A percentile compares a stretch with the other conserved stretches of the same genome.
These are phyloP conservation scores for Ballota nigra DNA, from an alignment of 257 asterid species.

Conservation along the genomic window DNA sequence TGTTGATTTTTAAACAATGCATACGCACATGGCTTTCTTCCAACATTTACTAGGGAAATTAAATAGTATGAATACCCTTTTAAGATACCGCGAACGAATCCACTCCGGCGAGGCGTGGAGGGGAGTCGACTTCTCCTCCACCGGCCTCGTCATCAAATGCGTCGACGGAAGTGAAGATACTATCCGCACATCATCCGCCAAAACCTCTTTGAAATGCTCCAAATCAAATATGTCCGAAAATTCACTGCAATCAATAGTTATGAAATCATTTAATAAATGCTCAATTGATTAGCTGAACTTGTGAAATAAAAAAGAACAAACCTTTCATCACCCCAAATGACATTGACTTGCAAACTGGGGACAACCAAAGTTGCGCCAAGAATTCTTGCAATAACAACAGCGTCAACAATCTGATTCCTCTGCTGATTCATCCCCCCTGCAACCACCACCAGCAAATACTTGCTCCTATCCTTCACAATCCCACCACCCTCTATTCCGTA, in stretches of 20 bases:
- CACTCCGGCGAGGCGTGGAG: constrained; percentile 73
- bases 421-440: constrained; percentile 97
- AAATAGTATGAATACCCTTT: constrained; percentile 37
- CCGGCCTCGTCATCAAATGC: constrained; percentile 80
- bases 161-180: constrained; percentile 95
- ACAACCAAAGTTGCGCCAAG: constrained; percentile 96
- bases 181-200: constrained; percentile 75
- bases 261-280: background rate
- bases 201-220: constrained; percentile 78
- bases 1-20: background rate
- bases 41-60: background rate
- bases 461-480: constrained; percentile 59
- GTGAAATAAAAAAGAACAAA: constrained; percentile 31
- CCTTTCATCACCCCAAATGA: constrained; percentile 99
- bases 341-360: constrained; percentile 92
- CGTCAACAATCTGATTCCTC: constrained; percentile 97
- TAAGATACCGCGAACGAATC: constrained; percentile 69
- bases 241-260: constrained; percentile 62
- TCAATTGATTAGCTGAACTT: too few relatives aligned
- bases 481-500: constrained; percentile 45
- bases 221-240: constrained; percentile 89
- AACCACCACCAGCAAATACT: constrained; percentile 84
- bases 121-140: constrained; percentile 78
- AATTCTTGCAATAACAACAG: constrained; percentile 90
- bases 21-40: background rate